Evolutionary conservation across 495 filamentous ascomycete genomes (phyloP).

Genomic region (Penicillium manginii): DNA sequence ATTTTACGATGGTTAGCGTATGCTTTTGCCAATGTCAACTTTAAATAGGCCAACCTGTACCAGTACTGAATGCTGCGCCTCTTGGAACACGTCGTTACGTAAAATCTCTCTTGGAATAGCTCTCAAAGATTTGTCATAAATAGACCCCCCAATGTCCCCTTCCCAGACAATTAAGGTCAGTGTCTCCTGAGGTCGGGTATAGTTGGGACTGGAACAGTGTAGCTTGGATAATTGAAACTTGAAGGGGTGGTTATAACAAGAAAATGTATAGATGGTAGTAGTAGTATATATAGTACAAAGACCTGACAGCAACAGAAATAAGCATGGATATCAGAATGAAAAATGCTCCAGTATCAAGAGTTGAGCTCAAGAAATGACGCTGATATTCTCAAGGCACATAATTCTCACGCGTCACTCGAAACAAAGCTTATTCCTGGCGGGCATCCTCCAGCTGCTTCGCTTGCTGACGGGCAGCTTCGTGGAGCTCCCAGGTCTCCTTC

Average conservation of each 20-base stretch:
- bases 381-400: not conserved
- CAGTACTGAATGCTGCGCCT: no score
- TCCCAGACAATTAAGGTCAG: no score
- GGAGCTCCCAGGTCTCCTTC: not conserved
- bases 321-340: conserved; percentile 19
- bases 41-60: no score
- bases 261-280: conserved; percentile 26
- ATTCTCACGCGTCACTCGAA: not conserved
- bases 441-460: not conserved
- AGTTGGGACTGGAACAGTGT: not conserved
- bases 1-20: not conserved
- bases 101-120: no score
- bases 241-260: not conserved
- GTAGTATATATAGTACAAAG: conserved; percentile 33
- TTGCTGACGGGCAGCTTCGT: conserved; percentile 1
- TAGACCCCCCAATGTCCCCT: no score
- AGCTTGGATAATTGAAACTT: not conserved
- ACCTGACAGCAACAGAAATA: conserved; percentile 24
- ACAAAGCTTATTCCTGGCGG: not conserved
- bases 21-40: not conserved
- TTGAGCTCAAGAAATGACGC: not conserved
- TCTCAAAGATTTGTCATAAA: no score
- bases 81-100: no score
- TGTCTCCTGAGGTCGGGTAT: no score
- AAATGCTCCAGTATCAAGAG: conserved; percentile 7